phyloP scores from a whole-genome alignment of 371 early-diverging fungal genomes.

The Neoconidiobolus thromboides region DNA sequence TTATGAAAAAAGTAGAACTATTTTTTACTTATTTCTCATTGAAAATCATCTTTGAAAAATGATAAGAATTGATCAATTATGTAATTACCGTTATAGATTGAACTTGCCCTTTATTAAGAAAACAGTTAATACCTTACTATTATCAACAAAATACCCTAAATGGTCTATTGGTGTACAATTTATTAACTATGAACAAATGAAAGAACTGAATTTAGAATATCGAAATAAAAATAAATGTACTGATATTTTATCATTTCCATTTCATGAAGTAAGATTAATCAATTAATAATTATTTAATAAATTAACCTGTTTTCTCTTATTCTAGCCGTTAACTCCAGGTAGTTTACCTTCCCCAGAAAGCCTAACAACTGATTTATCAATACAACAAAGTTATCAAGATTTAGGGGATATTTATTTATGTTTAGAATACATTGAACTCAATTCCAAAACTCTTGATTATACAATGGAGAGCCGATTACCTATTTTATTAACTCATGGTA shows the following conservation, averaged over 20 bases:
- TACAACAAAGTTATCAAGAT: constrained; percentile 5
- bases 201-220: constrained; percentile 7
- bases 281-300: background rate
- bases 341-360: constrained; percentile 1
- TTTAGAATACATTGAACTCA: background rate
- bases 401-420: constrained; percentile 7
- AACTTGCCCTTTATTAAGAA: no score
- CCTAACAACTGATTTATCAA: background rate
- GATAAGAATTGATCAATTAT: no score
- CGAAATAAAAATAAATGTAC: constrained; percentile 7
- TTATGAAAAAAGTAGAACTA: no score
- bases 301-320: no score
- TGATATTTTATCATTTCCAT: constrained; percentile 11
- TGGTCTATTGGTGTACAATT: constrained; percentile 9
- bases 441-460: constrained; percentile 1
- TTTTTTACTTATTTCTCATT: no score
- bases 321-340: background rate
- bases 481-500: constrained; percentile 8
- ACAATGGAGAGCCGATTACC: constrained; percentile 7
- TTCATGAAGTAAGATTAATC: constrained; percentile 1
- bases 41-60: no score
- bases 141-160: background rate
- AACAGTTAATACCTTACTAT: no score
- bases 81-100: no score
- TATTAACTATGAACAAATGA: background rate